Base-by-base conservation (phyloP, 1,284 basidiomycete genomes). In the Sporisorium graminicola region DNA sequence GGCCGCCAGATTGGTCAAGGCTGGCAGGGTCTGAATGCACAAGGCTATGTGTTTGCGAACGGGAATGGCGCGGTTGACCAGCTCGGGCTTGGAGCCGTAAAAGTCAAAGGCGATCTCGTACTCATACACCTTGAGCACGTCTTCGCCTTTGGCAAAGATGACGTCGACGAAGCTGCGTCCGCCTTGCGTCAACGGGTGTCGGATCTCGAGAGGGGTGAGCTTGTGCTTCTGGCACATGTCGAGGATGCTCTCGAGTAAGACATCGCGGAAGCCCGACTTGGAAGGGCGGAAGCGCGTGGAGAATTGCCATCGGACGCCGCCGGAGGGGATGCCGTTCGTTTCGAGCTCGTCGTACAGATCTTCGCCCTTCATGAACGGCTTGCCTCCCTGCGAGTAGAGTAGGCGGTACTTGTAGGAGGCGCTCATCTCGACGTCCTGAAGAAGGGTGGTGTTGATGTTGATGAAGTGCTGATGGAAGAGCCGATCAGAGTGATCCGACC, bases 301-400 rank as follows among this genome's bases (percentile, higher is more conserved):
- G 22, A 74, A 62, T 22, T 53, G 22, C 66, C 66, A 74, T 42
- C 72, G 72, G 10, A 74, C 63, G 42, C 65, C 63, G 52, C 70
- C 59, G 1, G 56, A 22, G 18, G 64, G 63, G 18, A 65, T 31
- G n/a, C 65, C 62, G 35, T 24, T 65, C 6, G 58, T 58, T 24
- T 67, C 60, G 31, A 64, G 27, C 31, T 67, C 70, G 20, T 26
- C 14, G 52, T 58, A 27, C 2, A 74, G 58, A n/a, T 74, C 58
- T 7, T 26, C 29, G n/a, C 54, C 65, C 13, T 16, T 20, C 33
- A 74, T 46, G 6, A 40, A 22, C 0, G 71, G 65, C 43, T 61
- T 27, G 12, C 22, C 9, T 24, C 35, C 58, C 9, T 55, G 57
- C 42, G 47, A 47, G 55, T 58, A 62, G 14, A 74, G 46, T 7